phyloP scores from a whole-genome alignment of 768 basidiomycete genomes.

The Rhodotorula paludigena region DNA sequence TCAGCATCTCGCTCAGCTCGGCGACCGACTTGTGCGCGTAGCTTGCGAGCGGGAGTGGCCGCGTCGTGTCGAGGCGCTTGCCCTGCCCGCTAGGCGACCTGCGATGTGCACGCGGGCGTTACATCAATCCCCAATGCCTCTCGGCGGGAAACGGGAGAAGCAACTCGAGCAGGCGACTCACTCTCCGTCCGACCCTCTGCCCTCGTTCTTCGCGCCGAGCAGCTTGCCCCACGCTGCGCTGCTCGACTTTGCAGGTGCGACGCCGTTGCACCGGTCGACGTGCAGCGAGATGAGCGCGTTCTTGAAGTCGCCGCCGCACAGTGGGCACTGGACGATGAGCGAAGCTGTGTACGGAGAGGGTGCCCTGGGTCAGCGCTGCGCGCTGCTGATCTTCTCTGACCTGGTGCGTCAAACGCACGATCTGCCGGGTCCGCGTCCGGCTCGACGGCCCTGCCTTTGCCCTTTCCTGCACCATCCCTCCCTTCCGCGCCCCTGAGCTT shows the following conservation, averaged over 20 bases:
- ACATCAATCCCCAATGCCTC: too few relatives aligned
- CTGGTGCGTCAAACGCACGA: too few relatives aligned
- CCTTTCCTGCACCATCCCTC: background rate
- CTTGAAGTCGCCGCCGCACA: slow-evolving; percentile 8
- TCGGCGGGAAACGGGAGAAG: background rate
- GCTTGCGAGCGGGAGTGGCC: slow-evolving; percentile 3
- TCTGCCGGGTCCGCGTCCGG: slow-evolving; percentile 6
- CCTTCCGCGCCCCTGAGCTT: background rate
- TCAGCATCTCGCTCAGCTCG: slow-evolving; percentile 14
- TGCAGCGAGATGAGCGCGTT: slow-evolving; percentile 1
- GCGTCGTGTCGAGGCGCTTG: slow-evolving; percentile 1
- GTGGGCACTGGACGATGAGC: slow-evolving; percentile 3
- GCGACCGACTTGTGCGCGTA: slow-evolving; percentile 9
- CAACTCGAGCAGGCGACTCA: background rate
- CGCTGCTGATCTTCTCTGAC: too few relatives aligned
- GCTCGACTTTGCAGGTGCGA: background rate
- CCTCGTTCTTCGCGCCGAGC: background rate
- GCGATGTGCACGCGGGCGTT: background rate
- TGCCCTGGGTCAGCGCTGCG: too few relatives aligned
- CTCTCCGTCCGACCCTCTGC: background rate
- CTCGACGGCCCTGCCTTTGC: background rate
- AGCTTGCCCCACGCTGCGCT: slow-evolving; percentile 5
- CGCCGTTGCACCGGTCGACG: slow-evolving; percentile 6
- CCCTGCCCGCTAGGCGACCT: background rate
- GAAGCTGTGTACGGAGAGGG: background rate